Base-by-base conservation (phyloP, 1,284 basidiomycete genomes). In the Mycosarcoma mackinlayi region DNA sequence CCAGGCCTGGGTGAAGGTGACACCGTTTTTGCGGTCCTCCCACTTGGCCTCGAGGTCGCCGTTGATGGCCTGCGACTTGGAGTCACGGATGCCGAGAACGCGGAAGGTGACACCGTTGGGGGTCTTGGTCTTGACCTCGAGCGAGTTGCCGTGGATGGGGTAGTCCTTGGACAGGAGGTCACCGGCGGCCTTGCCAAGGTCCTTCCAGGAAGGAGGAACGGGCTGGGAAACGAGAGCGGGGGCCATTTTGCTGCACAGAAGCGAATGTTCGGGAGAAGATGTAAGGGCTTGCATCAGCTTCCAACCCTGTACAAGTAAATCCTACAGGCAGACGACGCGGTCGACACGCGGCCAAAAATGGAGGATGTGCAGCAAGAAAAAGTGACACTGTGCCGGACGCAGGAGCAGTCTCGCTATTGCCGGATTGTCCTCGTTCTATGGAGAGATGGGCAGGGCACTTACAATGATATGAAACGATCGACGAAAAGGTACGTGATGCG, bases 91-190 rank as follows among this genome's bases (percentile, higher is more conserved):
- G 44, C 81, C 81, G 50, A 83, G 76, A 45, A 83, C 83, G 51
- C 81, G 81, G 84, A 85, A 85, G 53, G 81, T 80, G 46, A 85
- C 84, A 67, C 79, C 79, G 80, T 84, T 84, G 47, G 94, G 92
- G 5, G 95, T 93, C 84, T 91, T 89, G 74, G 95, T 98, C 89
- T 98, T 98, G 84, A 94, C 91, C 77, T 84, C 83, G 59, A 85
- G 78, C 53, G 80, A 76, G 64, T 83, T 90, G 41, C 89, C 91
- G 79, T 86, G 86, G 88, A 94, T 91, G 80, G 89, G 90, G 87
- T 91, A 97, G 87, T 98, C 96, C 88, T 92, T 94, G 85, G 87
- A 87, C 78, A 98, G 88, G 75, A 98, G 86, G 88, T 98, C 95
- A 83, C 90, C 92, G 85, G 94, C 93, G 77, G 93, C 94, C 89